Evolutionary conservation across 768 basidiomycete species (phyloP).

Genomic region (Suillus clintonianus): DNA sequence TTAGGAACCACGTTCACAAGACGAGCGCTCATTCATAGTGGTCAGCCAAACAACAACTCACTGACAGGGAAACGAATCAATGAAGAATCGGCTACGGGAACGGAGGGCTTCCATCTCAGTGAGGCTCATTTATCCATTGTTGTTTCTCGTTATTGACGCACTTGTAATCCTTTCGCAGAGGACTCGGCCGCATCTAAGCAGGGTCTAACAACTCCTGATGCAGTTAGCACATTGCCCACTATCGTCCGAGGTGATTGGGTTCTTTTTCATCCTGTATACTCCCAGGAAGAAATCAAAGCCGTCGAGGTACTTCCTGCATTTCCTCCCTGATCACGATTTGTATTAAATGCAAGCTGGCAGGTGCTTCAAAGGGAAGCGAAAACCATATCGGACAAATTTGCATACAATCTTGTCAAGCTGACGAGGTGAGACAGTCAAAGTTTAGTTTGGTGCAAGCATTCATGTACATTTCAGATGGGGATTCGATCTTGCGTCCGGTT

Average conservation of each 20-base stretch:
- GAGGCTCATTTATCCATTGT: conserved; percentile 2
- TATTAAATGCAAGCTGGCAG: conserved; percentile 35
- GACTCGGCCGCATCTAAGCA: conserved; percentile 22
- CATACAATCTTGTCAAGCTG: conserved; percentile 60
- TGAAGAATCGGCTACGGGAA: conserved; percentile 27
- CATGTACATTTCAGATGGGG: conserved; percentile 42
- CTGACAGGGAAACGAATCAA: conserved; percentile 22
- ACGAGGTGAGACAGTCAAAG: conserved; percentile 42
- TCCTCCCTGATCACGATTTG: conserved; percentile 2
- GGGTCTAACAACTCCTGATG: conserved; percentile 31
- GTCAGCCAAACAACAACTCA: conserved; percentile 20
- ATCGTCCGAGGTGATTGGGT: conserved; percentile 83
- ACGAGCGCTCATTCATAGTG: conserved; percentile 25
- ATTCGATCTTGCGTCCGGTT: conserved; percentile 86
- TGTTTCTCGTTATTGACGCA: neutral
- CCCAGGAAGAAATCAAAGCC: conserved; percentile 66
- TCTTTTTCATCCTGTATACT: conserved; percentile 91
- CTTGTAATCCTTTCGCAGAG: conserved; percentile 19
- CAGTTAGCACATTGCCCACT: conserved; percentile 55
- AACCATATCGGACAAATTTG: conserved; percentile 74
- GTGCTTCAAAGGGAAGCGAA: conserved; percentile 69
- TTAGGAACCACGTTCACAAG: conserved; percentile 2
- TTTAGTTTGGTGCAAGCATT: conserved; percentile 5
- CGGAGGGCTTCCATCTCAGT: conserved; percentile 40
- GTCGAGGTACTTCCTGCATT: conserved; percentile 54